These are phyloP conservation scores for Microbotryum lychnidis-dioicae DNA, from an alignment of 1,284 basidiomycete species.

Conservation along the genomic window DNA sequence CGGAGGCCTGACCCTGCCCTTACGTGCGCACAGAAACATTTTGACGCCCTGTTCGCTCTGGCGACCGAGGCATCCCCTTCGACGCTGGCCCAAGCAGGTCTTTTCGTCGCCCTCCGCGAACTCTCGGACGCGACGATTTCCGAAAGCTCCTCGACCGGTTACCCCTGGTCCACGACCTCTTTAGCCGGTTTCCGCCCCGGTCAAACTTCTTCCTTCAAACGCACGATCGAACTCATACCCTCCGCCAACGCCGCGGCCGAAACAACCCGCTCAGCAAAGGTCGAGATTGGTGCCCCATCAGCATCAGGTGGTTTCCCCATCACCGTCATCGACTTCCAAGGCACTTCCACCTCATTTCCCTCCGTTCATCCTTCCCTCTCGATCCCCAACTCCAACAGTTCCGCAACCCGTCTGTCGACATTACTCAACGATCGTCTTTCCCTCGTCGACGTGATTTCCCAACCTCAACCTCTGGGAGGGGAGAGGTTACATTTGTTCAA, in stretches of 20 bases:
- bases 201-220: neutral
- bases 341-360: neutral
- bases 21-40: constrained; percentile 56
- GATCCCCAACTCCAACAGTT: neutral
- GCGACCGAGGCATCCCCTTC: constrained; percentile 52
- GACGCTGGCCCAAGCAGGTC: constrained; percentile 64
- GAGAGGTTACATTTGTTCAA: constrained; percentile 25
- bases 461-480: neutral
- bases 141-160: constrained; percentile 1
- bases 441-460: constrained; percentile 19
- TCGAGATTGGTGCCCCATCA: constrained; percentile 5
- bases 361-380: neutral
- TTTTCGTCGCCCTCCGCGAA: constrained; percentile 65
- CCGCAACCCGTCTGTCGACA: neutral
- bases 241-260: neutral
- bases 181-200: constrained; percentile 25
- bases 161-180: constrained; percentile 14
- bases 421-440: constrained; percentile 4
- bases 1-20: constrained; percentile 25
- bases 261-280: neutral
- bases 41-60: constrained; percentile 63
- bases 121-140: neutral
- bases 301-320: constrained; percentile 10
- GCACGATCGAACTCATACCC: neutral
- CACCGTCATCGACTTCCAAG: constrained; percentile 6